Base-by-base conservation (phyloP, 305 asterid species). In the Fraxinus nigra region DNA sequence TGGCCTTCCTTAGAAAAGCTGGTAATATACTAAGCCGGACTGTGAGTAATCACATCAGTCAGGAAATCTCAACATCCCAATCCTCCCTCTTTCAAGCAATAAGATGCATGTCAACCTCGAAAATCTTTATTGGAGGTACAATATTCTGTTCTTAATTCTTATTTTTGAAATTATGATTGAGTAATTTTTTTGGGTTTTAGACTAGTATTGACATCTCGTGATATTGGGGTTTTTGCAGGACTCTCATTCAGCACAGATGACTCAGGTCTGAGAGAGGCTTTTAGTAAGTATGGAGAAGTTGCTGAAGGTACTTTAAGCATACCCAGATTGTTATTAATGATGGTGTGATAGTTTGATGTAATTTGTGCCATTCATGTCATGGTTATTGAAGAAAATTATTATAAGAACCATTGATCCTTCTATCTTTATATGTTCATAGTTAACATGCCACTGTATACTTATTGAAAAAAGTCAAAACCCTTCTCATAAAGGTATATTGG, bases 1-100 rank as follows among this genome's bases (percentile, higher is more conserved):
- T 95, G 98, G 97, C 98, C 75, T 92, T 95, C 85, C 84, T 95
- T 37, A 85, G 91, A 83, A 95, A 90, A 84, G 92, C 93, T 82
- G 93, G 92, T 37, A 85, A 87, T 78, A 75, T 91, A 11, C 79
- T 95, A 65, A 84, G 92, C 83, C 93, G 88, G 78, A 86, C 86
- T 28, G 78, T 86, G 43, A 83, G 79, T 75, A 88, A 78, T 43
- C 90, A 84, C 48, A 69, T 92, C 78, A 87, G 32, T 76, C 90
- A 76, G 40, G 91, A 89, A 77, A 75, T 87, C 37, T 77, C 95
- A 9, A 87, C 87, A 67, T 87, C 95, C 28, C 86, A 61, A 8
- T 91, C 93, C 16, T 91, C 94, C 80, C 84, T 92, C 79, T 86
- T 90, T 48, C 97, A 93, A 84, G 89, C 89, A 3, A 83, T 92